Evolutionary conservation across 306 rosid species (phyloP).

Genomic region (Pterocarpus santalinus): DNA sequence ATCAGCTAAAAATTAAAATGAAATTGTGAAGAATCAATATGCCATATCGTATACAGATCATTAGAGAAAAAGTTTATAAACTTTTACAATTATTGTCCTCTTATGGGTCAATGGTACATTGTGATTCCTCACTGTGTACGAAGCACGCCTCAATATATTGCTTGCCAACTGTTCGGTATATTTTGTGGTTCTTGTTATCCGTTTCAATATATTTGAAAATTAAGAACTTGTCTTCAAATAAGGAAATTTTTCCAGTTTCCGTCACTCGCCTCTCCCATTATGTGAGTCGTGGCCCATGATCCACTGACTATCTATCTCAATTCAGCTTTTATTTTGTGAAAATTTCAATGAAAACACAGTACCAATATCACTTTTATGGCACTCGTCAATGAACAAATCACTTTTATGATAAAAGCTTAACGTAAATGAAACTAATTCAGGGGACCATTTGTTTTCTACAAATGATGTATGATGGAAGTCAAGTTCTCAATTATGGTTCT

Average conservation of each 20-base stretch:
- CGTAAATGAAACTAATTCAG: background rate
- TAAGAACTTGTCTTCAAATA: background rate
- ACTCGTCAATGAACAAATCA: too few relatives aligned
- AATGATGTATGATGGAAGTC: too few relatives aligned
- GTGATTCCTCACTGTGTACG: background rate
- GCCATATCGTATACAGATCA: background rate
- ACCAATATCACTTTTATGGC: background rate
- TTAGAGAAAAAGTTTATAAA: background rate
- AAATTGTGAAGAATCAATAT: background rate
- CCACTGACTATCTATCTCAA: background rate
- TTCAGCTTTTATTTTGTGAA: background rate
- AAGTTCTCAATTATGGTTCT: too few relatives aligned
- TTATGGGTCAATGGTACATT: background rate
- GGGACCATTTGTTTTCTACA: too few relatives aligned
- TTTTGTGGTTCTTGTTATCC: background rate
- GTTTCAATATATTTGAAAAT: background rate
- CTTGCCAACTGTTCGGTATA: background rate
- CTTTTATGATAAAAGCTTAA: background rate
- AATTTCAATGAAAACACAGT: background rate
- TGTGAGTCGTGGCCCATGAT: background rate
- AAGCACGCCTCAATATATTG: slow-evolving; percentile 1
- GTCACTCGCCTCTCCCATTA: background rate
- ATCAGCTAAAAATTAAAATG: background rate
- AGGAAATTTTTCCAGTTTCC: background rate
- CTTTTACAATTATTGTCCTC: background rate